Base-by-base conservation (phyloP, 2,329 filamentous ascomycete species). In the Venturia oleaginea region DNA sequence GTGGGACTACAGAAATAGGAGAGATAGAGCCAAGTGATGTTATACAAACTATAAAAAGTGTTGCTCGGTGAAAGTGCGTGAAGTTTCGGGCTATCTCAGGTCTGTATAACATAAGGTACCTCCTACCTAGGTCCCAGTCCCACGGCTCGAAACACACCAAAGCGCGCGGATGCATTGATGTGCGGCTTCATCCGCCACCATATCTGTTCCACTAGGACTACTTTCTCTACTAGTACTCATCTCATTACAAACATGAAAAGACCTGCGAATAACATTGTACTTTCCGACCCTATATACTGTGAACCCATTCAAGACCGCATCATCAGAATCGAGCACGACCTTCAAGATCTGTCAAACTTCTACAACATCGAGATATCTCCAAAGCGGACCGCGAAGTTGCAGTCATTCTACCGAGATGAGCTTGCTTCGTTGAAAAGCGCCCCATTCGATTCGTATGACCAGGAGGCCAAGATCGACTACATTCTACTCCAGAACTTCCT, bases 401-500 rank as follows among this genome's bases (percentile, higher is more conserved):
- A 73, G 1, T 65, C 69, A 15, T 84, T 78, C 68, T 79, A 78
- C 66, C 63, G 69, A 0, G 68, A 76, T 0, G 78, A 84, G 65
- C 73, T 83, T 0, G 68, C 71, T 1, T 71, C 68, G 7, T 71
- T 82, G 11, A 68, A 70, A 5, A 65, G 69, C 2, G 67, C 70
- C 7, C 67, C 71, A 0, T 81, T 81, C 67, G 68, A 73, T 3
- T 65, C 67, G 0, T 74, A 76, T 42, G 67, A 71, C 22, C 80
- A 81, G 64, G 76, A 83, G 43, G 78, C 74, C 13, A 72, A 72
- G 59, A 76, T 80, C 19, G 81, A 84, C 68, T 82, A 77, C 63
- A 57, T 84, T 4, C 77, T 85, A 0, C 71, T 85, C 5, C 75
- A 78, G 46, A 83, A 79, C 68, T 80, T 77, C 63, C 71, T 84